Conservation (phyloP, 2,329 filamentous ascomycete species). For the Neonectria punicea region DNA sequence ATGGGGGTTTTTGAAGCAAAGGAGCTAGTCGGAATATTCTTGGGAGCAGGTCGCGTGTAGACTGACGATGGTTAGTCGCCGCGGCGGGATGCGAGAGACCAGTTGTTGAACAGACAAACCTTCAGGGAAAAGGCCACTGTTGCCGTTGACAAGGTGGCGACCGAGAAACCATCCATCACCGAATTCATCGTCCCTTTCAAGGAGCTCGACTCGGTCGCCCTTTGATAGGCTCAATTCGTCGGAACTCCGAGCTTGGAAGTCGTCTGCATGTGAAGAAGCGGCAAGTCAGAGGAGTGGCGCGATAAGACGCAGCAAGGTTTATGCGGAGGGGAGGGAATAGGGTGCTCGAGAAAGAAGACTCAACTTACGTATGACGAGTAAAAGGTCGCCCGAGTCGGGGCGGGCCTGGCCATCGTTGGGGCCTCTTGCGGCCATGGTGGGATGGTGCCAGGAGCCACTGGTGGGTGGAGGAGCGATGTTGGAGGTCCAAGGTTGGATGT, state of each 20-base stretch:
- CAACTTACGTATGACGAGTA: slow-evolving; percentile 80
- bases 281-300: slow-evolving; percentile 24
- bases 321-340: slow-evolving; percentile 35
- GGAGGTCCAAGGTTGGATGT: slow-evolving; percentile 24
- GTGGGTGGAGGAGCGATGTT: slow-evolving; percentile 28
- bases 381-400: slow-evolving; percentile 72
- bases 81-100: slow-evolving; percentile 23
- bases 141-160: slow-evolving; percentile 76
- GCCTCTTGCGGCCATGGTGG: slow-evolving; percentile 56
- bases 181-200: slow-evolving; percentile 89
- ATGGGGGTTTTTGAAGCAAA: slow-evolving; percentile 46
- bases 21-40: slow-evolving; percentile 47
- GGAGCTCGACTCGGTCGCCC: slow-evolving; percentile 83
- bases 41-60: slow-evolving; percentile 70
- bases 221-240: slow-evolving; percentile 92
- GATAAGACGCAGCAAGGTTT: slow-evolving; percentile 6
- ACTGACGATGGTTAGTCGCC: slow-evolving; percentile 55
- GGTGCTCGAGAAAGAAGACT: slow-evolving; percentile 51
- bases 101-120: slow-evolving; percentile 60
- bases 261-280: slow-evolving; percentile 66
- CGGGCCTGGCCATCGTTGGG: slow-evolving; percentile 51
- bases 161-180: slow-evolving; percentile 88
- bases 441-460: slow-evolving; percentile 32
- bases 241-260: slow-evolving; percentile 89
- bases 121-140: slow-evolving; percentile 85